Evolutionary conservation across 1,284 basidiomycete species (phyloP).

Genomic region (Gymnopus androsaceus): DNA sequence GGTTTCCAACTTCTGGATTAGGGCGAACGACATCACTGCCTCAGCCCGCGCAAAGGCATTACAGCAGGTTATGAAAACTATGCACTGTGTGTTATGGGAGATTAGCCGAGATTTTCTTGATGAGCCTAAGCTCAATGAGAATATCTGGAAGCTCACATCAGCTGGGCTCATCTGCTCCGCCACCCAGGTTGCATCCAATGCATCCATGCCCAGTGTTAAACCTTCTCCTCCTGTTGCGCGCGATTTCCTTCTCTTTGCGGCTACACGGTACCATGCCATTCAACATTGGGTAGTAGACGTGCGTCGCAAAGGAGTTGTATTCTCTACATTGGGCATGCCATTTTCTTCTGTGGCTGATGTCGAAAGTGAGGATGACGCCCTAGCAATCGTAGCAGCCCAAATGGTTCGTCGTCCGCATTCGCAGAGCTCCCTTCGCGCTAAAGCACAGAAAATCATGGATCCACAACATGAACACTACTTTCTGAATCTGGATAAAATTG

Average conservation of each 20-base stretch:
- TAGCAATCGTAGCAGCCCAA: conserved; percentile 26
- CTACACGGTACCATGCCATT: conserved; percentile 29
- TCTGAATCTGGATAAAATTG: conserved; percentile 20
- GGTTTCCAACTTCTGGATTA: conserved; percentile 27
- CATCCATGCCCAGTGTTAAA: not conserved
- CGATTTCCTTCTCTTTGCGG: conserved; percentile 30
- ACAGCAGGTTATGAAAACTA: conserved; percentile 14
- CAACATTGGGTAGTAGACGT: conserved; percentile 27
- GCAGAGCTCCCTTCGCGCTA: conserved; percentile 22
- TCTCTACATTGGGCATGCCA: conserved; percentile 18
- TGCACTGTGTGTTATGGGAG: conserved; percentile 5
- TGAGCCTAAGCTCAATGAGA: not conserved
- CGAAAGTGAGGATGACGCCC: conserved; percentile 22
- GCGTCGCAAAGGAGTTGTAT: not conserved
- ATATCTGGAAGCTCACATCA: not conserved
- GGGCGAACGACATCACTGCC: conserved; percentile 20
- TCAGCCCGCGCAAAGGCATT: conserved; percentile 22
- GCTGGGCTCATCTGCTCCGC: not conserved
- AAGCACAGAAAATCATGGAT: conserved; percentile 15
- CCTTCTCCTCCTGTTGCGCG: conserved; percentile 17
- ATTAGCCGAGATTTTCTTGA: not conserved
- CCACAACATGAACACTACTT: conserved; percentile 16
- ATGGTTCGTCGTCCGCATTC: conserved; percentile 29
- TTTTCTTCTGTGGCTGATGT: conserved; percentile 22
- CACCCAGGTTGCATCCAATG: not conserved